A percentile compares a stretch with the other conserved stretches of the same genome.
Conservation (phyloP, 495 filamentous ascomycete species). For the Penicillium silybi region DNA sequence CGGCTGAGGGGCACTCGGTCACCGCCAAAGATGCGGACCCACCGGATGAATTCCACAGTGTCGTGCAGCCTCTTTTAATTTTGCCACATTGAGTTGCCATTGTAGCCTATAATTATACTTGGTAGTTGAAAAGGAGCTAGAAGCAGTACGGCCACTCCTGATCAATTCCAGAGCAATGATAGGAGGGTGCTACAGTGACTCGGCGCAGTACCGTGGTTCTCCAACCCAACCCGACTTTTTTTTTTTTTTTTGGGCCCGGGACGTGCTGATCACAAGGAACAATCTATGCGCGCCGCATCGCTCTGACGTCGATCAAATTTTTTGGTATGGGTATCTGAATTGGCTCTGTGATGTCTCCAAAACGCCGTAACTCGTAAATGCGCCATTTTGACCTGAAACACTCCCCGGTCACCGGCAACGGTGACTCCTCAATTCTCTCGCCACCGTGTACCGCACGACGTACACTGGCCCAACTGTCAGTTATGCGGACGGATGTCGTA, state of each 20-base stretch:
- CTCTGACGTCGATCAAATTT: conserved; percentile 19
- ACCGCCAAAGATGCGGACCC: conserved; percentile 17
- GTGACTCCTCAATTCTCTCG: conserved; percentile 38
- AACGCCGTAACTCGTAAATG: background rate
- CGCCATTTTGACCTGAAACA: background rate
- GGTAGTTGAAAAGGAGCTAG: background rate
- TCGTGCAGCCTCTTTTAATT: conserved; percentile 11
- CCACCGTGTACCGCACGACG: conserved; percentile 40
- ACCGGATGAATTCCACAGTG: conserved; percentile 14
- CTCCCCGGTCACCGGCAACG: background rate
- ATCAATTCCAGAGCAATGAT: background rate
- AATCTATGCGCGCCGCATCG: conserved; percentile 8
- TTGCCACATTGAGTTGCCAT: conserved; percentile 4
- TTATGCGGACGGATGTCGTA: background rate
- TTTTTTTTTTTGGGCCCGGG: background rate
- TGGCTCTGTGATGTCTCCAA: background rate
- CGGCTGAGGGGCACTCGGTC: conserved; percentile 17
- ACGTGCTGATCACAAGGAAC: background rate
- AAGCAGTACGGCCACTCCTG: background rate
- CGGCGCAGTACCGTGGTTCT: conserved; percentile 15
- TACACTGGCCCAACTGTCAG: conserved; percentile 41
- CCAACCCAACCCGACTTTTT: conserved; percentile 15
- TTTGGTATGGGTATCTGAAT: conserved; percentile 21
- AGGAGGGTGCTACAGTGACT: background rate
- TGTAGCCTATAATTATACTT: background rate